Conservation (phyloP, 2,329 filamentous ascomycete genomes). For the Nemania serpens region DNA sequence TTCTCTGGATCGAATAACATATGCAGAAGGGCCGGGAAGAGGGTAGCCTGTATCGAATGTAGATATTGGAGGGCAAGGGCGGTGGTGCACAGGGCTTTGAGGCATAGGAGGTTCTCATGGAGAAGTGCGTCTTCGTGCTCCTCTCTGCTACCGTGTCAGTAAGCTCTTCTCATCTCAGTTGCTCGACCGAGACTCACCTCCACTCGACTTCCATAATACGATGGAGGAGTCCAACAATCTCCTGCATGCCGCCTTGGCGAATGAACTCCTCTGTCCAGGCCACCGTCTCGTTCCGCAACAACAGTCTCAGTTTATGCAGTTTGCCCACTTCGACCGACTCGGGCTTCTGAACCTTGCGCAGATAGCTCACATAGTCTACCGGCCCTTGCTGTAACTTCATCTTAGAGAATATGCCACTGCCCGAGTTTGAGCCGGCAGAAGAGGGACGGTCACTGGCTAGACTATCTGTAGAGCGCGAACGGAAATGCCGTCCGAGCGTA, state of each 20-base stretch:
- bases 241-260: conserved; percentile 85
- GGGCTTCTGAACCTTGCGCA: conserved; percentile 80
- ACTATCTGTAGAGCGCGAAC: conserved; percentile 75
- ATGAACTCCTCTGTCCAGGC: conserved; percentile 95
- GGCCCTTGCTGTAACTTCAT: conserved; percentile 76
- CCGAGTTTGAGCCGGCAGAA: conserved; percentile 58
- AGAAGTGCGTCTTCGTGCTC: conserved; percentile 94
- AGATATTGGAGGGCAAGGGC: conserved; percentile 83
- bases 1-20: conserved; percentile 98
- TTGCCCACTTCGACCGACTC: conserved; percentile 90
- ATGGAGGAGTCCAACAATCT: conserved; percentile 83
- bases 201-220: conserved; percentile 96
- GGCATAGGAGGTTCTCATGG: conserved; percentile 87
- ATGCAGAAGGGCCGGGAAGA: conserved; percentile 83
- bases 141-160: conserved; percentile 62
- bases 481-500: conserved; percentile 65
- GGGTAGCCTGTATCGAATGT: conserved; percentile 73
- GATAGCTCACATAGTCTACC: conserved; percentile 83
- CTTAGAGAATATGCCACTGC: conserved; percentile 65
- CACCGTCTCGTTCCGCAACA: conserved; percentile 93
- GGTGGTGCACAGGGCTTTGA: conserved; percentile 94
- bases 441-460: conserved; percentile 65
- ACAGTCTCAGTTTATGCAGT: conserved; percentile 85
- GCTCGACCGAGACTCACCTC: conserved; percentile 65
- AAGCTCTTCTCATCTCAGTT: not conserved